A percentile compares a stretch with the other conserved stretches of the same genome.
These are phyloP conservation scores for Lasiodiplodia sp. DNA, from an alignment of 2,329 filamentous ascomycete species.

Conservation along the genomic window DNA sequence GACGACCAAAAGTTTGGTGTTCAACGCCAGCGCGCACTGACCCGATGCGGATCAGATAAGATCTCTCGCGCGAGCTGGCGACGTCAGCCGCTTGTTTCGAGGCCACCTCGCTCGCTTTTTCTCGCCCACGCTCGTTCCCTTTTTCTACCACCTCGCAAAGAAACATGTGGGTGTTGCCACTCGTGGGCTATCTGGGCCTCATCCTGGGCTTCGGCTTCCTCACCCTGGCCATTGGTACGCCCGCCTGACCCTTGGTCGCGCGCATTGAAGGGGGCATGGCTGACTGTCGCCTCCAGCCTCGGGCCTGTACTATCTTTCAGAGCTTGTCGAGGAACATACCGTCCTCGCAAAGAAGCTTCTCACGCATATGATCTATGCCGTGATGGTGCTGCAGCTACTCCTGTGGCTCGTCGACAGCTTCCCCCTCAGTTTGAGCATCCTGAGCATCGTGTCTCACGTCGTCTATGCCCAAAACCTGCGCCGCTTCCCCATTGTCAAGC, in stretches of 20 bases:
- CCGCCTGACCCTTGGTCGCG: not conserved
- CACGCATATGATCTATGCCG: constrained; percentile 80
- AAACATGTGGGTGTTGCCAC: constrained; percentile 92
- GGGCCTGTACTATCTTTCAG: constrained; percentile 97
- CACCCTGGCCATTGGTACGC: constrained; percentile 87
- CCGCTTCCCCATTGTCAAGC: constrained; percentile 77
- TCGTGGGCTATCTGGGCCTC: constrained; percentile 88
- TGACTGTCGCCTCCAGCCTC: constrained; percentile 66
- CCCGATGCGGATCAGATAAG: constrained; percentile 26
- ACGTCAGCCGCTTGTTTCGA: constrained; percentile 29
- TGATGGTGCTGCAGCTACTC: constrained; percentile 76
- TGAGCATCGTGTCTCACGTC: constrained; percentile 81
- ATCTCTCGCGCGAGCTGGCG: constrained; percentile 14
- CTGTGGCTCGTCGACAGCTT: constrained; percentile 86
- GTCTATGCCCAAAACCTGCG: constrained; percentile 89
- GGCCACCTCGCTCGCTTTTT: constrained; percentile 17
- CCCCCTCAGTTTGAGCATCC: constrained; percentile 73
- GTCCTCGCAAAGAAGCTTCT: constrained; percentile 90
- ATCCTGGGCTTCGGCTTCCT: constrained; percentile 91
- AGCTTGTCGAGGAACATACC: constrained; percentile 97
- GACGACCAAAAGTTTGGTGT: constrained; percentile 28
- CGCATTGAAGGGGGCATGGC: not conserved
- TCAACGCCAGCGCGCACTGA: constrained; percentile 1
- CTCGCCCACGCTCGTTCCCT: constrained; percentile 1
- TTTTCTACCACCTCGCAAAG: not conserved